Evolutionary conservation across 163 green algal species (phyloP).

Genomic region (Coccomyxa subellipsoidea): DNA sequence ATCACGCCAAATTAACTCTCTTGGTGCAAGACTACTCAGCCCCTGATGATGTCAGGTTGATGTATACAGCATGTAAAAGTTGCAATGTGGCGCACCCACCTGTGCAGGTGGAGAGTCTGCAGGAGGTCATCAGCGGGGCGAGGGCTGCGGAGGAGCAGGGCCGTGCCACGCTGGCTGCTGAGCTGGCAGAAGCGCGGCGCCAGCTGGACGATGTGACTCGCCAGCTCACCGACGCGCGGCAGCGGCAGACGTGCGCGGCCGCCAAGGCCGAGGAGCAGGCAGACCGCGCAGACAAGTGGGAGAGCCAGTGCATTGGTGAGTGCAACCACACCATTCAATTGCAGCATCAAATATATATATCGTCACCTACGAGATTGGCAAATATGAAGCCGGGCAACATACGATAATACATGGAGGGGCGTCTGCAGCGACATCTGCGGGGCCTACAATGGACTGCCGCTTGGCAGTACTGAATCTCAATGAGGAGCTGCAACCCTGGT

Average conservation of each 20-base stretch:
- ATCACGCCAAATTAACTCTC: no score
- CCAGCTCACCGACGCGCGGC: slow-evolving; percentile 24
- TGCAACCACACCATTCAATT: background rate
- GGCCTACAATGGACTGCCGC: no score
- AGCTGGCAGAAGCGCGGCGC: background rate
- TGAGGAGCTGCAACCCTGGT: no score
- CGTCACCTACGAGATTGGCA: background rate
- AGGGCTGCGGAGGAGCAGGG: background rate
- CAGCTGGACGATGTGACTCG: background rate
- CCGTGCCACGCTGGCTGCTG: background rate
- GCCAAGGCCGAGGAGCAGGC: slow-evolving; percentile 1
- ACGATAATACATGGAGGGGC: no score
- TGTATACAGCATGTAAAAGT: background rate
- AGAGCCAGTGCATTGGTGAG: slow-evolving; percentile 5
- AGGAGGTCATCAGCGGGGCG: background rate
- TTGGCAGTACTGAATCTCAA: no score
- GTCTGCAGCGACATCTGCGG: no score
- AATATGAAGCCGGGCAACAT: no score
- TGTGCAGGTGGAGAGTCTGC: background rate
- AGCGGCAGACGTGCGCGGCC: background rate
- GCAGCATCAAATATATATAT: background rate
- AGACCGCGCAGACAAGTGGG: background rate
- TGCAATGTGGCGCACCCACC: background rate
- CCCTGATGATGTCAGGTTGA: no score
- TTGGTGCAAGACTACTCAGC: no score